Evolutionary conservation across 495 filamentous ascomycete species (phyloP).

Genomic region (Daldinia childiae): DNA sequence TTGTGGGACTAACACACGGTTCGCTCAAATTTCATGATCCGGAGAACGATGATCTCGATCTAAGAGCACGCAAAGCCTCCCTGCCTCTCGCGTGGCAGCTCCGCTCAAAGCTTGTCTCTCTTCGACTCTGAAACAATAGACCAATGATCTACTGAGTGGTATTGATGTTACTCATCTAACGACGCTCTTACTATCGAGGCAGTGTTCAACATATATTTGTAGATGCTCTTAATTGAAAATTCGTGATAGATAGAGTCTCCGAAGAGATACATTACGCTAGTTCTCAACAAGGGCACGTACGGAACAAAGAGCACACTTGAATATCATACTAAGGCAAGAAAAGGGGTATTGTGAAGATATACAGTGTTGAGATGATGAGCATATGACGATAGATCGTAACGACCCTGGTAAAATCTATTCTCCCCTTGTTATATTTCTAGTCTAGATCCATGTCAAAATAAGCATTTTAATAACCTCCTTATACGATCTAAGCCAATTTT

Average conservation of each 20-base stretch:
- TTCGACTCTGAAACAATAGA: neutral
- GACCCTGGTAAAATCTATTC: neutral
- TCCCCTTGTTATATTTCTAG: neutral
- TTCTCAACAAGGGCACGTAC: neutral
- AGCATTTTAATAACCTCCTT: neutral
- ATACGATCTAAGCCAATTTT: neutral
- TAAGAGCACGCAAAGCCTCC: neutral
- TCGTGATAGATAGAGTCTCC: neutral
- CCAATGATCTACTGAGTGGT: neutral
- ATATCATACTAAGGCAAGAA: neutral
- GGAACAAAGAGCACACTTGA: neutral
- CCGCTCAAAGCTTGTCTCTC: neutral
- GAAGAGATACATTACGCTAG: neutral
- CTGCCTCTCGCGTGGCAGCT: neutral
- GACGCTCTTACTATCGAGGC: neutral
- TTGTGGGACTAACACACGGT: neutral
- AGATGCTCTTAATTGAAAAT: neutral
- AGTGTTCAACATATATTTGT: neutral
- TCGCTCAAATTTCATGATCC: neutral
- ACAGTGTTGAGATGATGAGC: neutral
- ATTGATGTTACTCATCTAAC: neutral
- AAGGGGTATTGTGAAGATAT: neutral
- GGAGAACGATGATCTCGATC: neutral
- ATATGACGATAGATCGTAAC: neutral
- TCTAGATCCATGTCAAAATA: neutral